Percentiles rank a stretch among this genome's conserved stretches.
Evolutionary conservation across 306 rosid species (phyloP).

Genomic region (Fragaria nilgerrensis): DNA sequence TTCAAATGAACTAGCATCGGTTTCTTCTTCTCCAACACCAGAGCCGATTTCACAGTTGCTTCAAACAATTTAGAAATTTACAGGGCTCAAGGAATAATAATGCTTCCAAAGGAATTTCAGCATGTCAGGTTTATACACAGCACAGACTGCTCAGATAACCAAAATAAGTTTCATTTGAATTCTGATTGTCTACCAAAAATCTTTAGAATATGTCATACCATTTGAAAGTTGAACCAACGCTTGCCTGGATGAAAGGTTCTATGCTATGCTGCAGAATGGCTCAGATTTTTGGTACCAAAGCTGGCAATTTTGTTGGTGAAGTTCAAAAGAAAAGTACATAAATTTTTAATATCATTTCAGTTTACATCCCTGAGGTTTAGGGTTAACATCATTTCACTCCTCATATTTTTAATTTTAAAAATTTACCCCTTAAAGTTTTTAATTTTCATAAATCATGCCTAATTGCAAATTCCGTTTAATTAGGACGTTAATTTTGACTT

Average conservation of each 20-base stretch:
- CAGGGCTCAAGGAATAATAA: slow-evolving; percentile 14
- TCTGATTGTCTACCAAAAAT: neutral
- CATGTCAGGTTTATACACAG: slow-evolving; percentile 5
- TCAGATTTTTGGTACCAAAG: neutral
- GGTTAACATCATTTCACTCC: too few species aligned
- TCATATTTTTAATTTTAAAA: too few species aligned
- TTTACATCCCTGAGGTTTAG: too few species aligned
- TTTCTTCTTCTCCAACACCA: slow-evolving; percentile 54
- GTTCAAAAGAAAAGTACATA: neutral
- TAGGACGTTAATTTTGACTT: too few species aligned
- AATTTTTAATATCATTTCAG: too few species aligned
- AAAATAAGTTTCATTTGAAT: neutral
- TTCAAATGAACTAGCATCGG: slow-evolving; percentile 53
- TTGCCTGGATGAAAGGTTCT: neutral
- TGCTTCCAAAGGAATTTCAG: slow-evolving; percentile 21
- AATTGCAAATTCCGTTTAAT: too few species aligned
- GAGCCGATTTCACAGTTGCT: slow-evolving; percentile 55
- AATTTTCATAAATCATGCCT: too few species aligned
- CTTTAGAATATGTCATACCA: neutral
- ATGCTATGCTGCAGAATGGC: neutral
- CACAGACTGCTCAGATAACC: neutral
- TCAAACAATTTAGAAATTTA: slow-evolving; percentile 41
- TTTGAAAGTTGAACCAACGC: neutral
- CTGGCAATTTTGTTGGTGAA: neutral
- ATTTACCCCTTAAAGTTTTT: too few species aligned